phyloP scores from a whole-genome alignment of 495 filamentous ascomycete species.

The Baudoinia panamericana region DNA sequence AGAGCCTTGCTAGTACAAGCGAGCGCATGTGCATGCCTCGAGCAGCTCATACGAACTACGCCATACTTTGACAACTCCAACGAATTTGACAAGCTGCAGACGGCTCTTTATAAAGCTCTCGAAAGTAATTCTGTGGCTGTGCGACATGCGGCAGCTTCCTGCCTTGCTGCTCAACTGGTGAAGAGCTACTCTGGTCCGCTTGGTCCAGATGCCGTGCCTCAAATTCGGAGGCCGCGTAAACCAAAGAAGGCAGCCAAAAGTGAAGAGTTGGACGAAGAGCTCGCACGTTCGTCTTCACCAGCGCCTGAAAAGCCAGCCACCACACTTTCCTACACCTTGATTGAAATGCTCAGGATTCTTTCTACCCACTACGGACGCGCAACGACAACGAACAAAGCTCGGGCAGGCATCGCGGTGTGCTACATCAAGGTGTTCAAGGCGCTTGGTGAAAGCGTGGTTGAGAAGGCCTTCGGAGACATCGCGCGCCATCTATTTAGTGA shows the following conservation, averaged over 20 bases:
- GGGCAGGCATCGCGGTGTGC: conserved; percentile 76
- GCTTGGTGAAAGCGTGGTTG: conserved; percentile 61
- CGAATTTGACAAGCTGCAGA: conserved; percentile 80
- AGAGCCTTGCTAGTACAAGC: conserved; percentile 73
- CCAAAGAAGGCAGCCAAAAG: conserved; percentile 55
- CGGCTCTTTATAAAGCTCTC: conserved; percentile 66
- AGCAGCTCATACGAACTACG: conserved; percentile 55
- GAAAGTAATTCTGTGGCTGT: conserved; percentile 63
- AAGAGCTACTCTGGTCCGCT: conserved; percentile 61
- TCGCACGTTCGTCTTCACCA: conserved; percentile 60
- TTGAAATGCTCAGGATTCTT: conserved; percentile 67
- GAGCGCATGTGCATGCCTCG: conserved; percentile 67
- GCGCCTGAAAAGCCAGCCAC: conserved; percentile 56
- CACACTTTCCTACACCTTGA: conserved; percentile 56
- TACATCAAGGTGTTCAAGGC: conserved; percentile 67
- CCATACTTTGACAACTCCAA: conserved; percentile 75
- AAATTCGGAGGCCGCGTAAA: conserved; percentile 62
- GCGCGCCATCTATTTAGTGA: conserved; percentile 69
- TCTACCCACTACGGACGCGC: conserved; percentile 69
- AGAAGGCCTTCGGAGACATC: conserved; percentile 67
- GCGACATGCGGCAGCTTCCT: conserved; percentile 76
- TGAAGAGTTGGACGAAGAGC: conserved; percentile 61
- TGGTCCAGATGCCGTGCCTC: conserved; percentile 41
- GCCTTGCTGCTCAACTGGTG: conserved; percentile 63
- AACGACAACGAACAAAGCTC: conserved; percentile 64